Base-by-base conservation (phyloP, 225 moss, liverwort and hornwort species). In the Bryum argenteum region DNA sequence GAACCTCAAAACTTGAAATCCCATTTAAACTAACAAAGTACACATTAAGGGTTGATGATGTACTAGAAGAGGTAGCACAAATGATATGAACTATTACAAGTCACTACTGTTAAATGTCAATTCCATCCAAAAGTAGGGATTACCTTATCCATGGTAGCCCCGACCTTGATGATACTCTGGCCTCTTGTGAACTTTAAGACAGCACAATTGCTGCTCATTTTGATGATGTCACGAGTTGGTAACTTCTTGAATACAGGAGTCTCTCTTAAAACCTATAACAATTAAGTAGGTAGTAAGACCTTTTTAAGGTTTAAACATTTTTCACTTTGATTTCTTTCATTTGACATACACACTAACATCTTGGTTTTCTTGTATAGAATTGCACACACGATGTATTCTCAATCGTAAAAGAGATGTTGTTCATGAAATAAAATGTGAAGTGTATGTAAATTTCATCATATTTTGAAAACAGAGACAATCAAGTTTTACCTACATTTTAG, bases 171-270 rank as follows among this genome's bases (percentile, higher is more conserved):
- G 71, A 96, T 93, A 58, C 64, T 81, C 47, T 96, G 93, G 42
- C 96, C 96, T 71, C 96, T 82, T 11, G 78, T 72, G 62, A 84
- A 90, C 65, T 81, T 89, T 48, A 79, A 69, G 54, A 90, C 51
- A 58, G 66, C 86, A 61, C 90, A 96, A 67, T 74, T 85, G 67
- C 66, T 77, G 72, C 93, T 84, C 78, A 96, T 67, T 60, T 73
- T 86, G 9, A 96, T 86, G 47, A 96, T 82, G 20, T 96, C 96
- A 66, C 83, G 82, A 61, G 96, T 96, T 44, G 88, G 64, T 61
- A 96, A 71, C 55, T 82, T 89, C 71, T 96, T 91, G 48, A 96
- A 79, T 38, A 76, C 68, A 3, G 86, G 90, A 73, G 91, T 81
- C 76, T 96, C 96, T 55, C 93, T 81, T 50, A 96, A 54, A 52